These are phyloP conservation scores for Populus tomentosa DNA, from an alignment of 441 rosid genomes.

Conservation along the genomic window DNA sequence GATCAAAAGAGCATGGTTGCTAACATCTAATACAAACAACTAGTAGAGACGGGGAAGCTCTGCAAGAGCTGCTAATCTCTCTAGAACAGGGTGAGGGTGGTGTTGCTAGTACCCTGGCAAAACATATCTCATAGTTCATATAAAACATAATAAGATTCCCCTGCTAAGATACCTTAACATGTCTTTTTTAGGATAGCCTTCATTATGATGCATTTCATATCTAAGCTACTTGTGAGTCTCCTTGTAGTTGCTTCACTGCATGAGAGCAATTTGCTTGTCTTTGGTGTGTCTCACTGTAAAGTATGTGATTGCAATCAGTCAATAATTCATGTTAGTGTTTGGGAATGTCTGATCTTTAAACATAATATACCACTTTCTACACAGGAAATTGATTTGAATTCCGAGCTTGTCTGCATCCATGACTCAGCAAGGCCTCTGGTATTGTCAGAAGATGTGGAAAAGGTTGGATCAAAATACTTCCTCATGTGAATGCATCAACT, in stretches of 20 bases:
- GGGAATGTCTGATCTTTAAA: not conserved
- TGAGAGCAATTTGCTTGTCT: not conserved
- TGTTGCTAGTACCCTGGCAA: not conserved
- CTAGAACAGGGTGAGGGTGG: not conserved
- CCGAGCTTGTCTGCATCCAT: slow-evolving; percentile 92
- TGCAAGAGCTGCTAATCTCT: not conserved
- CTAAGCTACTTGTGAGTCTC: not conserved
- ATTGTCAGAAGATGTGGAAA: slow-evolving; percentile 53
- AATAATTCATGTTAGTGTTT: not conserved
- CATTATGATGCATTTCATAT: not conserved
- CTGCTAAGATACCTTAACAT: no score
- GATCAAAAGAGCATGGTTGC: not conserved
- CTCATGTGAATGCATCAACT: not conserved
- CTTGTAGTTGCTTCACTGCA: not conserved
- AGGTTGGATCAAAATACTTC: slow-evolving; percentile 53
- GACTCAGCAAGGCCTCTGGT: slow-evolving; percentile 95
- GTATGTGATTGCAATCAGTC: not conserved
- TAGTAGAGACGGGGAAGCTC: not conserved
- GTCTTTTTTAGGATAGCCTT: not conserved
- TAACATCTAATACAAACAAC: not conserved
- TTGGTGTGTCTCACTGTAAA: not conserved
- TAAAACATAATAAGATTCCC: not conserved
- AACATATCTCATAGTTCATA: not conserved
- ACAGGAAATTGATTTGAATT: slow-evolving; percentile 59
- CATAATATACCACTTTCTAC: slow-evolving; percentile 8